Conservation (phyloP, 2,329 filamentous ascomycete genomes). For the Fusarium verrucosum region DNA sequence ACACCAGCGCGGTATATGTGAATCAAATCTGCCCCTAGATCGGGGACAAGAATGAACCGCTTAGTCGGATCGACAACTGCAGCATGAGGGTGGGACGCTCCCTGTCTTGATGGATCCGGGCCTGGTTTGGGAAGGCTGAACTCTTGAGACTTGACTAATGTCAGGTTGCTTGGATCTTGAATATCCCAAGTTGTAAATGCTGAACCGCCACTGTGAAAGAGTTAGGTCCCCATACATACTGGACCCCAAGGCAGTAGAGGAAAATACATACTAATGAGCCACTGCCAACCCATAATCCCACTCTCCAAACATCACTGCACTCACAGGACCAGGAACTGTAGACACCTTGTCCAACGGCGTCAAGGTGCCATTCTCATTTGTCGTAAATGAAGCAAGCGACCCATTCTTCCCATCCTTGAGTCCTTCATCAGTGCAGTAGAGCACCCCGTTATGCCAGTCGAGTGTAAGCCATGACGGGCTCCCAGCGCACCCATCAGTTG, state of each 20-base stretch:
- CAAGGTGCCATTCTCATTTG: conserved; percentile 52
- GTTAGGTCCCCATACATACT: conserved; percentile 15
- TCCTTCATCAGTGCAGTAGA: conserved; percentile 71
- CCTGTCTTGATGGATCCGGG: conserved; percentile 59
- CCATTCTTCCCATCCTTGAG: conserved; percentile 55
- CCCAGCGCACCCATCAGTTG: conserved; percentile 59
- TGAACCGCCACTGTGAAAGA: conserved; percentile 48
- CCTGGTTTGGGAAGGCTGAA: conserved; percentile 54
- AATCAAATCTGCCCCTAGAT: conserved; percentile 71
- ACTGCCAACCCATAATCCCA: conserved; percentile 53
- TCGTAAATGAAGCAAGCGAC: conserved; percentile 55
- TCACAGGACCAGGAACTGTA: conserved; percentile 56
- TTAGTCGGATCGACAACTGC: conserved; percentile 72
- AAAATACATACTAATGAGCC: conserved; percentile 56
- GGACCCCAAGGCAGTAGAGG: neutral
- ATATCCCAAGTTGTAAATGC: conserved; percentile 58
- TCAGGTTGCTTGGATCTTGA: conserved; percentile 50
- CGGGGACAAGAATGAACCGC: conserved; percentile 69
- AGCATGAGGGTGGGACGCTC: conserved; percentile 70
- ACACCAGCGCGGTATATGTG: conserved; percentile 61
- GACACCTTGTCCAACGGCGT: conserved; percentile 48
- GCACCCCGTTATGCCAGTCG: conserved; percentile 56
- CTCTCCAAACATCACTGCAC: conserved; percentile 55
- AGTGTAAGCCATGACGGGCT: conserved; percentile 70
- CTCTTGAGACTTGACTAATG: conserved; percentile 50